Conservation (phyloP, 805 yeast genomes). For the Ogataea trehalophila region DNA sequence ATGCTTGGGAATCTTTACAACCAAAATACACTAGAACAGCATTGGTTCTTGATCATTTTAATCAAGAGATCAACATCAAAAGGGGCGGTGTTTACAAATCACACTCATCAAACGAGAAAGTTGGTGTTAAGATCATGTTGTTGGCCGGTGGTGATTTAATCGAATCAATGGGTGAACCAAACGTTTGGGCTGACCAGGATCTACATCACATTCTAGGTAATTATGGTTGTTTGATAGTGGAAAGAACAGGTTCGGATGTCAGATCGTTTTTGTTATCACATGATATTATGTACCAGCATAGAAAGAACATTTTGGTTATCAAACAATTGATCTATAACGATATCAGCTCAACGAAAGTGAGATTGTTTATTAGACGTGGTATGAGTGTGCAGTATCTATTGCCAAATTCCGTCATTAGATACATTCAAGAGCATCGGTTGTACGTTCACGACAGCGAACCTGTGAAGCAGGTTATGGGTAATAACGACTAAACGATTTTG, state of each 20-base stretch:
- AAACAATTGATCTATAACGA: constrained; percentile 96
- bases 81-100: constrained; percentile 74
- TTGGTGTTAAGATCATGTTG: constrained; percentile 89
- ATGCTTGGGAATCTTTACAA: constrained; percentile 97
- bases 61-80: constrained; percentile 87
- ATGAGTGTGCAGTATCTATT: constrained; percentile 94
- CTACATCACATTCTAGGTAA: constrained; percentile 91
- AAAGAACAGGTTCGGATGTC: constrained; percentile 95
- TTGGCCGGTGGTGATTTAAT: constrained; percentile 97
- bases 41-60: constrained; percentile 91
- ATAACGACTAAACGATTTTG: constrained; percentile 13
- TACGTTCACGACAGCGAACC: constrained; percentile 88
- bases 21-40: constrained; percentile 91
- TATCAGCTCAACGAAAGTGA: constrained; percentile 89
- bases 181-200: constrained; percentile 97
- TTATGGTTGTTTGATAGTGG: constrained; percentile 95
- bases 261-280: constrained; percentile 87
- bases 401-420: constrained; percentile 92
- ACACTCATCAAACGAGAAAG: constrained; percentile 45
- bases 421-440: constrained; percentile 86
- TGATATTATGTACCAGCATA: constrained; percentile 95
- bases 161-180: constrained; percentile 99
- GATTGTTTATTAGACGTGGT: constrained; percentile 86
- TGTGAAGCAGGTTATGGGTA: constrained; percentile 74
- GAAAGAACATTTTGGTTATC: constrained; percentile 88